Percentiles rank a stretch among this genome's conserved stretches.
Conservation (phyloP, 1,284 basidiomycete species). For the Ustanciosporium gigantosporum region DNA sequence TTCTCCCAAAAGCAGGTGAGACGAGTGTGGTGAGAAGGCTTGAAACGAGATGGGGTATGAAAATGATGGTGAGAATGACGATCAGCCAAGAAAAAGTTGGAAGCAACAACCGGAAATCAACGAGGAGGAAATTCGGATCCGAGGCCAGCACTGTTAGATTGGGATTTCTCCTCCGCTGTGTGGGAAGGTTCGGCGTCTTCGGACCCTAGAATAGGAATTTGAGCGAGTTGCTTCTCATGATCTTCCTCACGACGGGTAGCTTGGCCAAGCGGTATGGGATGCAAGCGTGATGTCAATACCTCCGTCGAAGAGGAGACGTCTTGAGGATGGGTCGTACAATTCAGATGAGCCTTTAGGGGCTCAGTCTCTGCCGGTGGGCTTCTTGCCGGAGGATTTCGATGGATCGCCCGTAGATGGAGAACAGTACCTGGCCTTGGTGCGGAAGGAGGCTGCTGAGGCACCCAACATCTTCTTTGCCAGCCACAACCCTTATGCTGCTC, state of each 20-base stretch:
- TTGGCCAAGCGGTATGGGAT: too few relatives aligned
- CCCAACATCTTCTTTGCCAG: constrained; percentile 28
- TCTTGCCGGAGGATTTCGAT: constrained; percentile 40
- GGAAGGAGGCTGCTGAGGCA: constrained; percentile 32
- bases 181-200: too few relatives aligned
- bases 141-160: too few relatives aligned
- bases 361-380: constrained; percentile 49
- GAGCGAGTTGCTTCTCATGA: too few relatives aligned
- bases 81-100: background rate
- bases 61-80: background rate
- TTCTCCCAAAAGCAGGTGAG: background rate
- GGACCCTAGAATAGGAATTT: too few relatives aligned
- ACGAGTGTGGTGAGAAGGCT: background rate
- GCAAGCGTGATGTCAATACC: too few relatives aligned
- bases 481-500: constrained; percentile 35
- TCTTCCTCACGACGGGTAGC: too few relatives aligned
- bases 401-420: constrained; percentile 50
- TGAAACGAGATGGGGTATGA: background rate
- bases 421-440: constrained; percentile 54
- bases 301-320: too few relatives aligned
- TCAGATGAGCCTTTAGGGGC: constrained; percentile 34
- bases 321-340: too few relatives aligned
- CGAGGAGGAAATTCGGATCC: too few relatives aligned
- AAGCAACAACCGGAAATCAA: too few relatives aligned
- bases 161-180: too few relatives aligned